A percentile compares a stretch with the other conserved stretches of the same genome.
Conservation (phyloP, 31 red algal species). For the Asparagopsis taxiformis region DNA sequence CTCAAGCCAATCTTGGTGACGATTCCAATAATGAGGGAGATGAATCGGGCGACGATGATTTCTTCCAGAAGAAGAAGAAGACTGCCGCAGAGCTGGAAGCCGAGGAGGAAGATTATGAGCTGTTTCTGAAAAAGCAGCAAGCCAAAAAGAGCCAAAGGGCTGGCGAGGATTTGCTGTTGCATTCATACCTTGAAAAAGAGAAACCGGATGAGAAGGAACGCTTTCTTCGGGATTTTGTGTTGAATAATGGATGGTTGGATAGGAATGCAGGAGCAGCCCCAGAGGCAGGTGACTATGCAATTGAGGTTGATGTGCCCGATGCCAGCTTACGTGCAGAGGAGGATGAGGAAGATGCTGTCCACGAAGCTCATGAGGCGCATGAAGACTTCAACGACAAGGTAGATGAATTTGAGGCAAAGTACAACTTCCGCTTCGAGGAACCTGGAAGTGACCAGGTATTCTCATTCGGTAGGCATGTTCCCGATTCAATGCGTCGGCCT, state of each 20-base stretch:
- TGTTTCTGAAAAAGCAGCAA: constrained; percentile 41
- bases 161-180: constrained; percentile 81
- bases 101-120: constrained; percentile 64
- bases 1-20: background rate
- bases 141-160: constrained; percentile 22
- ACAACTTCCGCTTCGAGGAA: constrained; percentile 98
- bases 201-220: constrained; percentile 89
- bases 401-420: constrained; percentile 83
- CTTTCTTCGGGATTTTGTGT: constrained; percentile 93
- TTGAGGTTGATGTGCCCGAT: constrained; percentile 56
- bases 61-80: constrained; percentile 66
- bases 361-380: too few relatives aligned
- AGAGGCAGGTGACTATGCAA: constrained; percentile 39
- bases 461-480: constrained; percentile 54
- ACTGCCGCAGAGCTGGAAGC: constrained; percentile 37
- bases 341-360: constrained; percentile 23
- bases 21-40: constrained; percentile 20
- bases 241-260: constrained; percentile 95
- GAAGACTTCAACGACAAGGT: constrained; percentile 80
- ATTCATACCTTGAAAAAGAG: constrained; percentile 95
- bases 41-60: constrained; percentile 53
- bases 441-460: constrained; percentile 55
- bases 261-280: constrained; percentile 49
- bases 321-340: constrained; percentile 1
- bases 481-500: constrained; percentile 66